Percentiles rank a stretch among this genome's conserved stretches.
Conservation (phyloP, 1,139 yeast species). For the Wickerhamomyces sp. region DNA sequence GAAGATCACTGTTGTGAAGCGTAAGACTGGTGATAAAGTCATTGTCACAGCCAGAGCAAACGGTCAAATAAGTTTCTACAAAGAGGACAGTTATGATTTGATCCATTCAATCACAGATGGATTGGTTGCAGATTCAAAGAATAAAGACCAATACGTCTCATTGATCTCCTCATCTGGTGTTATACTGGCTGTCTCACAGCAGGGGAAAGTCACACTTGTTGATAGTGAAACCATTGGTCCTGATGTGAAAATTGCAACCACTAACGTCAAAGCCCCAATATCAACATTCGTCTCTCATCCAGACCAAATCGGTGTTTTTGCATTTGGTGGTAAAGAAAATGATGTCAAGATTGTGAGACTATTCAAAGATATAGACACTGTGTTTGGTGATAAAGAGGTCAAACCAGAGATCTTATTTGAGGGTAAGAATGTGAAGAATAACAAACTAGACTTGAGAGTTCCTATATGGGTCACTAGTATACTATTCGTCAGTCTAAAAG, state of each 20-base stretch:
- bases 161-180: conserved; percentile 13
- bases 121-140: conserved; percentile 8
- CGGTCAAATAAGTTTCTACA: conserved; percentile 25
- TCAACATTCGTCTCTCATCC: conserved; percentile 44
- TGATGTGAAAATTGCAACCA: conserved; percentile 14
- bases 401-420: conserved; percentile 37
- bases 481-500: conserved; percentile 35
- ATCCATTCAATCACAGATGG: conserved; percentile 31
- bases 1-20: conserved; percentile 12
- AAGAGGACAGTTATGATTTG: conserved; percentile 12
- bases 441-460: conserved; percentile 56
- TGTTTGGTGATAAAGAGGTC: conserved; percentile 10
- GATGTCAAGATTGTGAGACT: conserved; percentile 50
- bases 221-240: conserved; percentile 16
- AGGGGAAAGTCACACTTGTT: conserved; percentile 46
- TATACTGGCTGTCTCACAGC: conserved; percentile 36
- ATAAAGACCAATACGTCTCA: conserved; percentile 17
- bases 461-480: conserved; percentile 62
- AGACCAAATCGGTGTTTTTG: conserved; percentile 43
- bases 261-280: conserved; percentile 36
- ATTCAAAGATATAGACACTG: conserved; percentile 23
- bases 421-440: conserved; percentile 65
- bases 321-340: conserved; percentile 72
- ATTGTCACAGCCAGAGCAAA: conserved; percentile 26
- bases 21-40: conserved; percentile 18